Conservation (phyloP, 2,329 filamentous ascomycete species). For the Raffaelea deltoideospora region DNA sequence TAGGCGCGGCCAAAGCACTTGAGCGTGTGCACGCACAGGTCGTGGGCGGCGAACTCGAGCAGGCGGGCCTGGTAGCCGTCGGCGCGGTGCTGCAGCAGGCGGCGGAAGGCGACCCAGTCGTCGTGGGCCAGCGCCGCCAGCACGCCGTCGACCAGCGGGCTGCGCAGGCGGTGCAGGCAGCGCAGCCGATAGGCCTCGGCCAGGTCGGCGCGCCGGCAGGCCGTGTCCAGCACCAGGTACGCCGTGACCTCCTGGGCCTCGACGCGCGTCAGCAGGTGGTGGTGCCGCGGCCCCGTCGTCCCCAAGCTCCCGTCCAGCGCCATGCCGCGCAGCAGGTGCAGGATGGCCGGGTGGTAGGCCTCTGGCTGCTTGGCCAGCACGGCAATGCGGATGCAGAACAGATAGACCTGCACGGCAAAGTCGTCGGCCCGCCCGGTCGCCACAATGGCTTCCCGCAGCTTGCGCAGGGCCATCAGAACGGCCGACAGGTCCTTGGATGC, state of each 20-base stretch:
- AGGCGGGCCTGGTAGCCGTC: constrained; percentile 69
- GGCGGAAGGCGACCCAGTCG: constrained; percentile 70
- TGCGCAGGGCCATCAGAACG: constrained; percentile 73
- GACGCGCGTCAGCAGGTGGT: constrained; percentile 51
- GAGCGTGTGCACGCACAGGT: constrained; percentile 60
- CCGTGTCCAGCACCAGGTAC: constrained; percentile 76
- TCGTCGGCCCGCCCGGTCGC: constrained; percentile 59
- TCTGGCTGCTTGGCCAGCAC: constrained; percentile 72
- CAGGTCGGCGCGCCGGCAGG: constrained; percentile 67
- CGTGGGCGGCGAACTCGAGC: constrained; percentile 65
- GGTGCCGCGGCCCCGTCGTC: constrained; percentile 42
- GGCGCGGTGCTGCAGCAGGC: constrained; percentile 49
- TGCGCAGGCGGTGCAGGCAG: constrained; percentile 43
- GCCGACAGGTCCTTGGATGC: constrained; percentile 57
- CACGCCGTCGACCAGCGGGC: constrained; percentile 52
- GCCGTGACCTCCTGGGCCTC: constrained; percentile 67
- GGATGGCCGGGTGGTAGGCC: constrained; percentile 77
- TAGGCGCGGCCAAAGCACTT: constrained; percentile 82
- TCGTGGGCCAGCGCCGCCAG: constrained; percentile 61
- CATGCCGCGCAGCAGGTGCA: constrained; percentile 60
- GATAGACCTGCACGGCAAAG: constrained; percentile 79
- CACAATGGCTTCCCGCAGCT: constrained; percentile 79
- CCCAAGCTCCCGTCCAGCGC: too few species aligned
- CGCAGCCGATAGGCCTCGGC: constrained; percentile 57
- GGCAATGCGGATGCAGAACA: constrained; percentile 77